Percentiles rank a stretch among this genome's conserved stretches.
Evolutionary conservation across 306 rosid genomes (phyloP).

Genomic region (Quercus engelmannii): DNA sequence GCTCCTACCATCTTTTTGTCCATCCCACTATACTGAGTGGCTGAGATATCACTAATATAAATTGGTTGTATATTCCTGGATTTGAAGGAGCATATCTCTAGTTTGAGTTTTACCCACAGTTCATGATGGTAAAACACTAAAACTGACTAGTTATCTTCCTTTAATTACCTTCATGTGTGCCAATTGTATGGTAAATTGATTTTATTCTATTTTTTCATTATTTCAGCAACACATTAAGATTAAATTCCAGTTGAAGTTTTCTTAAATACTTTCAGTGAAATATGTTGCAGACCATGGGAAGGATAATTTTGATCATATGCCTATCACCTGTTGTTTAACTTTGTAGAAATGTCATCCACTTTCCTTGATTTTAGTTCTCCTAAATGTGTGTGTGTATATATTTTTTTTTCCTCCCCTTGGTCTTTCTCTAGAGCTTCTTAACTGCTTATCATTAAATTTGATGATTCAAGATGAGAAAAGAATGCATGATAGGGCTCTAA

Average conservation of each 20-base stretch:
- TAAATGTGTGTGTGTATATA: neutral
- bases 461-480: constrained; percentile 22
- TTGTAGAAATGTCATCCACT: neutral
- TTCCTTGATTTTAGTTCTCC: neutral
- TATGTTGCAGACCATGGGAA: neutral
- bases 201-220: neutral
- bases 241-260: neutral
- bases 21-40: neutral
- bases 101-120: no score
- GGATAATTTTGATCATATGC: neutral
- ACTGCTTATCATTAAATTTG: constrained; percentile 6
- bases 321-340: neutral
- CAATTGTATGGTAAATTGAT: neutral
- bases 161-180: no score
- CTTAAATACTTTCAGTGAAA: neutral
- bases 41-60: neutral
- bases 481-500: constrained; percentile 32
- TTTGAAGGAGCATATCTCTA: neutral
- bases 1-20: neutral
- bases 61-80: neutral
- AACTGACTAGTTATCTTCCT: no score
- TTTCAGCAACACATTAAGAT: neutral
- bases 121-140: no score
- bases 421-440: neutral
- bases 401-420: neutral